Conservation (phyloP, 2,329 filamentous ascomycete species). For the Pseudocercospora macadamiae region DNA sequence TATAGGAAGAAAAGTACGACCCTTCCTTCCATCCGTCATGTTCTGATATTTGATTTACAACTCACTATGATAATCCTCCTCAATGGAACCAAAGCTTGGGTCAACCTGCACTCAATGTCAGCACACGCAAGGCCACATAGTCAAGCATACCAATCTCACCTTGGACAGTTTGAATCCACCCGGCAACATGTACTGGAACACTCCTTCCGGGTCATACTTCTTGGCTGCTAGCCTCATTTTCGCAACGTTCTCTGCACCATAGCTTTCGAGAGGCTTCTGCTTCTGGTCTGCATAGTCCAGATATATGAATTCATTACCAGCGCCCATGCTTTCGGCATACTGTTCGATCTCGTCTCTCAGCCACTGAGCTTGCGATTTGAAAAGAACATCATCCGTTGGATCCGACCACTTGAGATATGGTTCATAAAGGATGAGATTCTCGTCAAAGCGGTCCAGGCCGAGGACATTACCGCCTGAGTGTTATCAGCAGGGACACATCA, state of each 20-base stretch:
- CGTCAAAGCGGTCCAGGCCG: slow-evolving; percentile 41
- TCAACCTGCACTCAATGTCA: not conserved
- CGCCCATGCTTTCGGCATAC: slow-evolving; percentile 16
- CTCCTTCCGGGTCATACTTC: slow-evolving; percentile 21
- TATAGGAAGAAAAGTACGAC: too few relatives aligned
- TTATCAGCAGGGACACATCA: not conserved
- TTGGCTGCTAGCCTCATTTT: slow-evolving; percentile 18
- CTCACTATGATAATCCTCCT: not conserved
- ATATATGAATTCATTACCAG: slow-evolving; percentile 21
- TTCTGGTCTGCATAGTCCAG: slow-evolving; percentile 24
- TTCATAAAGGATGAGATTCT: slow-evolving; percentile 25
- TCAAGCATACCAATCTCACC: slow-evolving; percentile 11
- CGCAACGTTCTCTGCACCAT: slow-evolving; percentile 23
- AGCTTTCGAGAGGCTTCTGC: slow-evolving; percentile 21
- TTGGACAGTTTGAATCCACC: slow-evolving; percentile 25
- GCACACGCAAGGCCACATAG: not conserved
- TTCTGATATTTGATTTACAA: not conserved
- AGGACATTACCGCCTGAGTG: slow-evolving; percentile 35
- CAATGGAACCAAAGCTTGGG: not conserved
- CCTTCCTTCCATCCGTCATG: too few relatives aligned
- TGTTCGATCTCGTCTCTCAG: slow-evolving; percentile 16
- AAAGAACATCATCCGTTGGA: slow-evolving; percentile 15
- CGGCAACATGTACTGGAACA: slow-evolving; percentile 25
- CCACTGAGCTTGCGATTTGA: slow-evolving; percentile 20
- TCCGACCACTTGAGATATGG: slow-evolving; percentile 20